Evolutionary conservation across 768 basidiomycete genomes (phyloP), one percentile per base, ranked within the genome.

Genomic region (Phylloporus arenicola): DNA sequence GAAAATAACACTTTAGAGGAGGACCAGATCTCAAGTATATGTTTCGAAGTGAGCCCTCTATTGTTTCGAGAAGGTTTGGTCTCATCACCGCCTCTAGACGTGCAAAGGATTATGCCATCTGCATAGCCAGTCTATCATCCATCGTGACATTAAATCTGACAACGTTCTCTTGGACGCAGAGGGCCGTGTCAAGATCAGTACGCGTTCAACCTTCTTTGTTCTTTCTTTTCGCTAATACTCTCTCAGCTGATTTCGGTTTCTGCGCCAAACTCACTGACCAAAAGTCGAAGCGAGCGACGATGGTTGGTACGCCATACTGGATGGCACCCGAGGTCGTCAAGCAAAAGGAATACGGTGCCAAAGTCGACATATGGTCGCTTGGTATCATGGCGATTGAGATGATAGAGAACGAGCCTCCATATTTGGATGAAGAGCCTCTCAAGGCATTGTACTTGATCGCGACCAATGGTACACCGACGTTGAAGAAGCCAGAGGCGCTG

Each of bases 301-400:
- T 95, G 93, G 92, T 96, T 4, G 93, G 93, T 30, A 95, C 92
- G 11, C 93, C 93, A 1, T 95, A 95, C 70, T 95, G 93, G 93
- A 96, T 96, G 93, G 93, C 93, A 3, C 93, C 93, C n/a, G 93
- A 96, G 68, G 92, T 96, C 46, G 92, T 96, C 61, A 94, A 92
- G 71, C 89, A 93, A 67, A 94, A 95, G 70, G 92, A 93, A 68
- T 96, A 96, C 62, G 92, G 93, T 41, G 90, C 92, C 22, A 95
- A 95, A 68, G 93, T 95, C 19, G 93, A 95, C 60, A 92, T 96
- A 45, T 96, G 93, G 93, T 92, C 90, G 12, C 79, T 96, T 9
- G 93, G 93, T 5, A 96, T 97, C 70, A 94, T 96, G 92, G 92
- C 92, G 5, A 97, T 97, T 53, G 92, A 97, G 76, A 97, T 97